Evolutionary conservation across 2,329 filamentous ascomycete species (phyloP).

Genomic region (Exophiala spinifera): DNA sequence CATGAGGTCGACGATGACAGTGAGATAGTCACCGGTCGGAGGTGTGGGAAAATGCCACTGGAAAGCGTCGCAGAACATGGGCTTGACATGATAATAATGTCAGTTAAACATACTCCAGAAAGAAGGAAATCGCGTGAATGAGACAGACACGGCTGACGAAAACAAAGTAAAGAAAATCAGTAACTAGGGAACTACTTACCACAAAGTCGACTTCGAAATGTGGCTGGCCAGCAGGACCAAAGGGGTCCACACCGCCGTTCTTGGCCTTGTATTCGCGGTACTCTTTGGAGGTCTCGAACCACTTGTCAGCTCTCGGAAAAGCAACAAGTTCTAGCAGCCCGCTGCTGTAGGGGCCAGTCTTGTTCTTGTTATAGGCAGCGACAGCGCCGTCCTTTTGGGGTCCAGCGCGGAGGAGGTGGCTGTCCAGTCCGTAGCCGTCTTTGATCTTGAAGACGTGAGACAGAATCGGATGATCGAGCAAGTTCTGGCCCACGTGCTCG

Average conservation of each 20-base stretch:
- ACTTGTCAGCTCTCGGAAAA: constrained; percentile 56
- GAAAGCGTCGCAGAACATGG: constrained; percentile 54
- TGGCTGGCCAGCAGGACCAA: constrained; percentile 55
- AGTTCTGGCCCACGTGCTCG: constrained; percentile 61
- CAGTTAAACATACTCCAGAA: no score
- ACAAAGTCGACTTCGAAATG: constrained; percentile 64
- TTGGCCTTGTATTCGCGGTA: constrained; percentile 46
- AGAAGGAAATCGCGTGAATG: no score
- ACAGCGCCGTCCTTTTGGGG: constrained; percentile 35
- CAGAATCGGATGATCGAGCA: constrained; percentile 53
- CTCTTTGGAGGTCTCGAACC: constrained; percentile 47
- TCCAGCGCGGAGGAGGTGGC: constrained; percentile 39
- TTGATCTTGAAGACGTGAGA: constrained; percentile 43
- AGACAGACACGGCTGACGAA: no score
- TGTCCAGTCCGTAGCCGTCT: constrained; percentile 40
- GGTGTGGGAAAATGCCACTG: constrained; percentile 49
- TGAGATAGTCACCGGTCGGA: constrained; percentile 50
- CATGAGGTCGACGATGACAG: constrained; percentile 54
- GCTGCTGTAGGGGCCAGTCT: constrained; percentile 41
- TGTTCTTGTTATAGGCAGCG: constrained; percentile 38
- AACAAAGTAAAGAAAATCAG: no score
- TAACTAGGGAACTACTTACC: no score
- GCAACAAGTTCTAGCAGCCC: constrained; percentile 52
- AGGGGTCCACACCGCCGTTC: constrained; percentile 50
- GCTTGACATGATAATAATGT: no score